Base-by-base conservation (phyloP, 352 stramenopile species). In the Peronospora destructor region DNA sequence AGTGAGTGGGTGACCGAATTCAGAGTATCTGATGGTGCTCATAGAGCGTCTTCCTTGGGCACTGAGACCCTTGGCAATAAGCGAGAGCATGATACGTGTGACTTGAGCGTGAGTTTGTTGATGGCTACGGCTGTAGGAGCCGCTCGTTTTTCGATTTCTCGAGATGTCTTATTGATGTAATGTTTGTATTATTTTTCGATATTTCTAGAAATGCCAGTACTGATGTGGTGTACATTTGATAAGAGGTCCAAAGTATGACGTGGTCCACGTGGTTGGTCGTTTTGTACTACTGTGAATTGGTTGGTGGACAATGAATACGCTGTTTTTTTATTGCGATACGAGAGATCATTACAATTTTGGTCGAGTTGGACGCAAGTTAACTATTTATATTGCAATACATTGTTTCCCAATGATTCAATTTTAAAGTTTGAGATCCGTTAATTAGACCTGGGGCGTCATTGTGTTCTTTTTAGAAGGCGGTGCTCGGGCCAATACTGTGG, bases 351-450 rank as follows among this genome's bases (percentile, higher is more conserved):
- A 14, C 3, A 3, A 28, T 2, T 59, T 61, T 37, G 2, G 19
- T 6, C 11, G 3, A 33, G 26, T 6, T 26, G 35, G 19, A 21
- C 19, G 1, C 19, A 21, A 1, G 19, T 21, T 21, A 3, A 21
- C 19, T 1, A 21, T 21, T 21, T 21, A 21, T 21, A 21, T 21
- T n/a, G n/a, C n/a, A n/a, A 16, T 19, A 38, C 9, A 38, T 6
- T 17, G 25, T 6, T 61, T 71, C 76, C 73, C 71, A 51, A 73
- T 87, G 76, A 87, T 87, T 85, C 1, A 21, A 84, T 44, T 65
- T 66, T 67, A 85, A 87, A 87, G 76, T 87, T 87, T 87, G 76
- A 87, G 76, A 87, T 82, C 76, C 73, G 76, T 78, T 39, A 84
- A 84, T 84, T 50, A 70, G 46, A 44, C 36, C 52, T 64, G 44